Percentiles rank a stretch among this genome's conserved stretches.
Evolutionary conservation across 345 rosid species (phyloP).

Genomic region (Gossypium anomalum): DNA sequence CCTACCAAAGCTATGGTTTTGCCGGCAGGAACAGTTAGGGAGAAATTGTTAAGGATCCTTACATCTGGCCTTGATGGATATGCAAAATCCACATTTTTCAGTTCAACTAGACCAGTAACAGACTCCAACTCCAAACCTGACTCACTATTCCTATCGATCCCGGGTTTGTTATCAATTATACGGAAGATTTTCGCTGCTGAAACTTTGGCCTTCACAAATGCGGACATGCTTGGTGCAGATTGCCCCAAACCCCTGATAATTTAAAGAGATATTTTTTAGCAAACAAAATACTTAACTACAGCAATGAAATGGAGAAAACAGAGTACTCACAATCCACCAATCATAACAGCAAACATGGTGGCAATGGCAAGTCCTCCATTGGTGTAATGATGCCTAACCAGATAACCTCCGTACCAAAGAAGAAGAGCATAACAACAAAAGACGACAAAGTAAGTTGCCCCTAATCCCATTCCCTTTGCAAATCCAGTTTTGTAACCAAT

Average conservation of each 20-base stretch:
- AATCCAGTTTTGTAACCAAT: conserved; percentile 82
- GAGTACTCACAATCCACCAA: conserved; percentile 86
- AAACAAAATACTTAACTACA: neutral
- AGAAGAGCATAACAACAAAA: conserved; percentile 91
- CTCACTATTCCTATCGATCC: conserved; percentile 57
- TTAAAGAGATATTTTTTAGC: neutral
- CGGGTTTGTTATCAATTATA: conserved; percentile 78
- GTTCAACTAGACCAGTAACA: conserved; percentile 72
- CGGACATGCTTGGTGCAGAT: conserved; percentile 88
- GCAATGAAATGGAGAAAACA: conserved; percentile 8
- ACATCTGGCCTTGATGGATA: conserved; percentile 91
- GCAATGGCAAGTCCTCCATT: conserved; percentile 94
- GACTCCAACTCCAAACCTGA: conserved; percentile 62
- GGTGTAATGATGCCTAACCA: conserved; percentile 85
- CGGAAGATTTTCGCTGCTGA: conserved; percentile 89
- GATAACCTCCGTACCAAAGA: conserved; percentile 94
- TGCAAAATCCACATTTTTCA: conserved; percentile 73
- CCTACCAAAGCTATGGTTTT: conserved; percentile 96
- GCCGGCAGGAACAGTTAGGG: conserved; percentile 84
- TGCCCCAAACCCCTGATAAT: conserved; percentile 76
- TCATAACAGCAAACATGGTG: conserved; percentile 96
- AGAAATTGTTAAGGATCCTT: conserved; percentile 64
- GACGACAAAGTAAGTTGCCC: conserved; percentile 94
- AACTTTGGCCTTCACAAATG: conserved; percentile 89
- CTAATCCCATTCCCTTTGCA: conserved; percentile 88